Conservation (phyloP, 2,329 filamentous ascomycete genomes). For the Stenocarpella maydis region DNA sequence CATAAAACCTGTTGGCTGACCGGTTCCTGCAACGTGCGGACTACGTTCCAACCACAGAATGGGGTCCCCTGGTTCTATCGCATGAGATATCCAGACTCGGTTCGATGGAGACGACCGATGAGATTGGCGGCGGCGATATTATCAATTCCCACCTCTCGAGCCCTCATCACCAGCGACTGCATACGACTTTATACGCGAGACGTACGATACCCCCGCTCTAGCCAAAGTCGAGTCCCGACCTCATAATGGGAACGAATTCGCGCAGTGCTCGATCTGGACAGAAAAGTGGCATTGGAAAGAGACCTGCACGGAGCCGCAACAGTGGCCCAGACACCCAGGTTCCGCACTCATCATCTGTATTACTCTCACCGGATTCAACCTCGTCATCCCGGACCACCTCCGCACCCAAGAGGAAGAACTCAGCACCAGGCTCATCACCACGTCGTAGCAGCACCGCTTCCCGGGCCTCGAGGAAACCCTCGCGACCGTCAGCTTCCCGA, state of each 20-base stretch:
- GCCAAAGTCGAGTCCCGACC: slow-evolving; percentile 25
- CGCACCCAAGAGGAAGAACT: slow-evolving; percentile 2
- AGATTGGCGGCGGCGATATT: slow-evolving; percentile 28
- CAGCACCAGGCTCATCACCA: neutral
- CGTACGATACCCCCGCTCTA: slow-evolving; percentile 19
- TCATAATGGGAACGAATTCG: slow-evolving; percentile 46
- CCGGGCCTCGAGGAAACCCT: slow-evolving; percentile 17
- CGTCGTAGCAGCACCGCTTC: slow-evolving; percentile 27
- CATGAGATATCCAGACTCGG: slow-evolving; percentile 30
- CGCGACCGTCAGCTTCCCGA: neutral
- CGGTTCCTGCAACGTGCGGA: slow-evolving; percentile 18
- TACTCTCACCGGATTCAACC: slow-evolving; percentile 27
- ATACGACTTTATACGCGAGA: slow-evolving; percentile 6
- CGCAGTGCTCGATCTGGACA: slow-evolving; percentile 44
- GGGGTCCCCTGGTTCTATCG: slow-evolving; percentile 28
- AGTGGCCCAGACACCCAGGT: slow-evolving; percentile 26
- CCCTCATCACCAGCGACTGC: slow-evolving; percentile 11
- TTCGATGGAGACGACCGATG: slow-evolving; percentile 29
- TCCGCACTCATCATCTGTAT: slow-evolving; percentile 13
- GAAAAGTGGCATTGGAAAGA: slow-evolving; percentile 46
- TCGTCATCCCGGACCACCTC: slow-evolving; percentile 14
- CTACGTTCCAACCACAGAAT: slow-evolving; percentile 25
- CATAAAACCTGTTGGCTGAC: slow-evolving; percentile 15
- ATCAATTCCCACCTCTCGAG: slow-evolving; percentile 22
- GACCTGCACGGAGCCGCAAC: slow-evolving; percentile 37